Evolutionary conservation across 768 basidiomycete genomes (phyloP).

Genomic region (Hericium erinaceus): DNA sequence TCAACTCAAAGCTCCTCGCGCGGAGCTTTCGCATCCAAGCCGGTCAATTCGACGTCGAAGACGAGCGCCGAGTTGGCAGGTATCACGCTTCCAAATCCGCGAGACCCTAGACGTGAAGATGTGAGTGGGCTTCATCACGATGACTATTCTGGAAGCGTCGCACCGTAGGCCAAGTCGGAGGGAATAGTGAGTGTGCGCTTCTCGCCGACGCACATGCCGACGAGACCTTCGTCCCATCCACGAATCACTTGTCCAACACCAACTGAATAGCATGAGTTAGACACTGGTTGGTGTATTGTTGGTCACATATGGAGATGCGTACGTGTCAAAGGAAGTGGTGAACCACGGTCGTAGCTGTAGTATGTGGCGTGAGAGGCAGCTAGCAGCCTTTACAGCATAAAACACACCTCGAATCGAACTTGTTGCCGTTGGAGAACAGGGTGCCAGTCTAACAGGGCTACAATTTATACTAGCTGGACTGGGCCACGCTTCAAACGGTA

Average conservation of each 20-base stretch:
- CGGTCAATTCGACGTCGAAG: conserved; percentile 81
- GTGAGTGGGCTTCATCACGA: neutral
- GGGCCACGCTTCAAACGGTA: conserved; percentile 13
- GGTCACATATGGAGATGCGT: conserved; percentile 15
- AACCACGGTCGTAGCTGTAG: conserved; percentile 57
- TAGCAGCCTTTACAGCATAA: conserved; percentile 9
- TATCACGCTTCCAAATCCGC: conserved; percentile 71
- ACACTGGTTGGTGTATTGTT: neutral
- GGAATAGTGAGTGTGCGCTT: conserved; percentile 89
- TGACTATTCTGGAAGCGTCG: conserved; percentile 15
- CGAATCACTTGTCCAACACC: conserved; percentile 75
- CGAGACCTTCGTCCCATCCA: conserved; percentile 78
- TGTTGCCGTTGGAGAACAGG: conserved; percentile 60
- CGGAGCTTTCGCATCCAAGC: conserved; percentile 37
- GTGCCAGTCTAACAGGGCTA: conserved; percentile 58
- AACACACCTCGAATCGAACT: conserved; percentile 80
- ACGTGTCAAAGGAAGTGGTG: conserved; percentile 76
- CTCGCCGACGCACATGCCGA: conserved; percentile 81
- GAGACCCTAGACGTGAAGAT: conserved; percentile 38
- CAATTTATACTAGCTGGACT: neutral
- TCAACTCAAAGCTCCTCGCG: conserved; percentile 41
- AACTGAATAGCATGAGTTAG: conserved; percentile 32
- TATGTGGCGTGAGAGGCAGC: neutral
- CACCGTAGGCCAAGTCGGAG: conserved; percentile 72
- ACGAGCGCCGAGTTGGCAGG: conserved; percentile 73